Conservation (phyloP, 768 basidiomycete species). For the Suillus variegatus region DNA sequence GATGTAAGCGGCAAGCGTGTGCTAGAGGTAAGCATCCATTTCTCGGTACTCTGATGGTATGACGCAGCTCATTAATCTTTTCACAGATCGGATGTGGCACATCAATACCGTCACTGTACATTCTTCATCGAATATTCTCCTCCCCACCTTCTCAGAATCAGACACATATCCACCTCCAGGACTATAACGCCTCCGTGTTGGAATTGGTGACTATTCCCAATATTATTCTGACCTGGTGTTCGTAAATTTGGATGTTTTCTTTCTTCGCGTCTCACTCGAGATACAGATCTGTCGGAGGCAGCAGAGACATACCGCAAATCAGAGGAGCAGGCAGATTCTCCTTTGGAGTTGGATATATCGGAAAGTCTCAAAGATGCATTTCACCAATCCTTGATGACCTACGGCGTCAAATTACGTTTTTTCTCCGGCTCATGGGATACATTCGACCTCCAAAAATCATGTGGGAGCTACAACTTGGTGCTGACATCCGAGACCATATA, state of each 20-base stretch:
- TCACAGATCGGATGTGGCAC: constrained; percentile 91
- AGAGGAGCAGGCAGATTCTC: constrained; percentile 32
- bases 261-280: background rate
- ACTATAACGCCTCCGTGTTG: constrained; percentile 85
- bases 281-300: constrained; percentile 61
- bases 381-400: constrained; percentile 49
- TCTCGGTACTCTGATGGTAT: background rate
- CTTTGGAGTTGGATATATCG: constrained; percentile 61
- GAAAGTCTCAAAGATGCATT: constrained; percentile 68
- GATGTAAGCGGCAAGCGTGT: constrained; percentile 51
- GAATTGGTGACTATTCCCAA: constrained; percentile 82
- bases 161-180: constrained; percentile 79
- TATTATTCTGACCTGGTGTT: constrained; percentile 80
- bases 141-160: constrained; percentile 24
- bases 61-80: background rate
- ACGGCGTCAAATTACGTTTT: constrained; percentile 67
- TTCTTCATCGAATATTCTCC: constrained; percentile 64
- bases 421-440: constrained; percentile 81
- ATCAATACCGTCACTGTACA: constrained; percentile 75
- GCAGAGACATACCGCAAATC: constrained; percentile 46
- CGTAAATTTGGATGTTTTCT: constrained; percentile 27
- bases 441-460: constrained; percentile 39
- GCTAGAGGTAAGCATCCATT: constrained; percentile 60
- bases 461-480: constrained; percentile 63
- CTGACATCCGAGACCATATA: constrained; percentile 96